Evolutionary conservation across 2,329 filamentous ascomycete species (phyloP), one percentile per base, ranked within the genome.

Genomic region (Phaeosphaeriaceae sp.): DNA sequence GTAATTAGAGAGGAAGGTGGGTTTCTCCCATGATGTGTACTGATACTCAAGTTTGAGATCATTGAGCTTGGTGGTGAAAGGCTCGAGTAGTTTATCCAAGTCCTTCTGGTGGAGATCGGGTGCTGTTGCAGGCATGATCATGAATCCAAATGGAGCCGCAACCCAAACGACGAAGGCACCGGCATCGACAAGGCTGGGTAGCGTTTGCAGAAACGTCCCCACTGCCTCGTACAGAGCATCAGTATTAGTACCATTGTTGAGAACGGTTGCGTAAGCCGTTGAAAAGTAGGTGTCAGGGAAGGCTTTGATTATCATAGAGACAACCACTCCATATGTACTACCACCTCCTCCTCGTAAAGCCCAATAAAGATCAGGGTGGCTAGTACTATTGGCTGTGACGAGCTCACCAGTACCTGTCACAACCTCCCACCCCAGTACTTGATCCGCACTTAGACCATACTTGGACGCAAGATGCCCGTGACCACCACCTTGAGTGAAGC

Each of bases 401-500:
- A 55, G 45, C 12, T 43, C 20, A 16, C 65, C 64, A 16, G 54
- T 43, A 7, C 45, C 46, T 16, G 58, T 50, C 3, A 67, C 56
- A 2, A 66, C 61, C 17, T 67, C 59, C 33, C 35, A 56, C 4
- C 63, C 57, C 1, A 64, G 52, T 6, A 52, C 46, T 8, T 66
- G 48, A 33, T 67, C 62, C 5, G 61, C 59, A 2, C 20, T 44
- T 4, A 57, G 12, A 8, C 54, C 54, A 55, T 42, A 44, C 4
- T 5, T n/a, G 2, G 39, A 32, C 1, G n/a, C 74, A 26, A 83
- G 58, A 7, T 78, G 77, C 13, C 75, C 76, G 63, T 83, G 79
- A 0, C 81, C 81, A 16, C 79, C 81, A 2, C 77, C 80, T 6
- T 58, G 57, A 7, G 62, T 53, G 54, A 58, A 74, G 8, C 70